A percentile compares a stretch with the other conserved stretches of the same genome.
These are phyloP conservation scores for Neofusicoccum umdonicola DNA, from an alignment of 2,329 filamentous ascomycete species.

Conservation along the genomic window DNA sequence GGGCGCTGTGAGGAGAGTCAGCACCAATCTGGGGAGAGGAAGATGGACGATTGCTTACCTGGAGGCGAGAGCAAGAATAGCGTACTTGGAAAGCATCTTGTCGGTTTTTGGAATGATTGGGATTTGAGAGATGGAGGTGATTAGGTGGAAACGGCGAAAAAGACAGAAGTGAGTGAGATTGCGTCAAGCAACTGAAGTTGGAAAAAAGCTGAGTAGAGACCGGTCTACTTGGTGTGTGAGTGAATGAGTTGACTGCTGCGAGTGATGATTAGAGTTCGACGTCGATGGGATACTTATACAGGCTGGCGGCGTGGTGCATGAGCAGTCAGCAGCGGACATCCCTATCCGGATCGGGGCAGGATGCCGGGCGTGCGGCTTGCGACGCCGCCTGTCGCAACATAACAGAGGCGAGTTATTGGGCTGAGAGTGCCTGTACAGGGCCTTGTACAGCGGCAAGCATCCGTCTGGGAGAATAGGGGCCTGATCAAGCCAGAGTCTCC, in stretches of 20 bases:
- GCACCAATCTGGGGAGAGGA: neutral
- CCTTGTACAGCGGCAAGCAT: neutral
- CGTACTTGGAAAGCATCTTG: conserved; percentile 16
- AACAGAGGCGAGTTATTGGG: neutral
- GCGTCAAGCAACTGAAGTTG: neutral
- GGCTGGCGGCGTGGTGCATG: neutral
- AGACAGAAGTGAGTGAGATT: conserved; percentile 10
- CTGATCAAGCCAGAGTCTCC: conserved; percentile 6
- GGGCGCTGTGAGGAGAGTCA: neutral
- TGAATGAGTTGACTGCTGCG: conserved; percentile 16
- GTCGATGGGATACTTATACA: neutral
- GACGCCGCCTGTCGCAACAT: conserved; percentile 5
- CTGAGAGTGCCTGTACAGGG: neutral
- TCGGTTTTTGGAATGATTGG: neutral
- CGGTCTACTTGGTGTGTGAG: conserved; percentile 13
- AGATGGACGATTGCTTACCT: neutral
- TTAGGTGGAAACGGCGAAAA: neutral
- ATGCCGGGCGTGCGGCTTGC: conserved; percentile 2
- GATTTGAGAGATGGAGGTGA: neutral
- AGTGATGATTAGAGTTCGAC: conserved; percentile 1
- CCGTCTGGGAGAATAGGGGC: conserved; percentile 10
- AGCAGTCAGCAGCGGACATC: neutral
- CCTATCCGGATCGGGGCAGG: neutral
- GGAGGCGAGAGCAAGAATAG: conserved; percentile 13
- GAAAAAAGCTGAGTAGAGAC: conserved; percentile 6